Evolutionary conservation across 768 basidiomycete genomes (phyloP), one percentile per base, ranked within the genome.

Genomic region (Phylloporus sp.): DNA sequence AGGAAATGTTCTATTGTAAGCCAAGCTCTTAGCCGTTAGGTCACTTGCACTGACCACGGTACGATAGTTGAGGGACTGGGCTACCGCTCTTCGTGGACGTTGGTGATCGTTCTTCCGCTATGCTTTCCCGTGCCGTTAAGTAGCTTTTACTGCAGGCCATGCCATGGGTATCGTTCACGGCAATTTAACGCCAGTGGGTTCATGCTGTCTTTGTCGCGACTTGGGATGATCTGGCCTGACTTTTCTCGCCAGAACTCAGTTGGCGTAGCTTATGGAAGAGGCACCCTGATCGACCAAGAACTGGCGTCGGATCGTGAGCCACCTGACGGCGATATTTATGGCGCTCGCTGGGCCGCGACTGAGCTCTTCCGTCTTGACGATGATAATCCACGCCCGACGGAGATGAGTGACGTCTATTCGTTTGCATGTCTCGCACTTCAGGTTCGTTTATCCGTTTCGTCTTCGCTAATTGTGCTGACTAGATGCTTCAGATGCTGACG

Each of bases 361-460:
- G 53, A 54, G 10, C 21, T 54, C 13, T 54, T 54, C 39, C 14
- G 15, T 5, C 13, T 44, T 2, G 43, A 54, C 2, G 3, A 26
- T 6, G 27, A 18, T n/a, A 15, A 41, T 37, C 24, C 22, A 18
- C 11, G 1, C 2, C 46, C 52, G 11, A 54, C 53, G 17, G 42
- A 22, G 23, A 54, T 54, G 53, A 44, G 52, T 7, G 53, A 54
- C 7, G 36, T 54, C 18, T 54, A 54, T 21, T 54, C 53, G 6
- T 54, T 54, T 10, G 52, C 27, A 9, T 54, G 53, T 15, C 46
- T 54, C 5, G 49, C 49, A 52, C 53, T 54, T 11, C 53, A 54
- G 46, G 53, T 54, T 33, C 17, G 47, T 41, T 18, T 5, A 17
- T 42, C 21, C 9, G 1, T 26, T n/a, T n/a, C 5, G 26, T 47